These are phyloP conservation scores for Biscutella auriculata DNA, from an alignment of 441 rosid species.

Conservation along the genomic window DNA sequence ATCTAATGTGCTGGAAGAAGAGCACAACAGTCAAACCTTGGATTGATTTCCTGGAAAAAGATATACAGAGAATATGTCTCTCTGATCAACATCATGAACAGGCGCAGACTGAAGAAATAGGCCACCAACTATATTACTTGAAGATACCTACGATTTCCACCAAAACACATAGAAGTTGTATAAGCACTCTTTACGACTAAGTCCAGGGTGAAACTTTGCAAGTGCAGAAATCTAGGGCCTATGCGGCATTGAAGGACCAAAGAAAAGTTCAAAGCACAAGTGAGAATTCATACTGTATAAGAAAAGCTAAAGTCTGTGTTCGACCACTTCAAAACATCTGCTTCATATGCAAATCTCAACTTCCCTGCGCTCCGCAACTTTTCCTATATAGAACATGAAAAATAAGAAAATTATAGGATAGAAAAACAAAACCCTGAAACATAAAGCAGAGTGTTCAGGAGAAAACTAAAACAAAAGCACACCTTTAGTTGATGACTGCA, in stretches of 20 bases:
- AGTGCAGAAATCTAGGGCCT: not conserved
- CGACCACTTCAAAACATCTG: slow-evolving; percentile 81
- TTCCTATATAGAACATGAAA: slow-evolving; percentile 39
- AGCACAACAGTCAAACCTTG: slow-evolving; percentile 40
- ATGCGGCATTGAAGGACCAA: not conserved
- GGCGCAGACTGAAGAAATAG: slow-evolving; percentile 83
- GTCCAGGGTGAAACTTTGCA: slow-evolving; percentile 2
- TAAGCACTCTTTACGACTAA: not conserved
- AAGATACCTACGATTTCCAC: slow-evolving; percentile 40
- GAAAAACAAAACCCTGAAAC: slow-evolving; percentile 1
- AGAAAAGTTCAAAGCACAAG: not conserved
- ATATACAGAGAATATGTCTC: slow-evolving; percentile 63
- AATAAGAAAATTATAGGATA: not conserved
- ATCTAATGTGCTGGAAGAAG: not conserved
- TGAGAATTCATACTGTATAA: slow-evolving; percentile 46
- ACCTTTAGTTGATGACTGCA: slow-evolving; percentile 91
- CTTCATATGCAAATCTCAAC: slow-evolving; percentile 55
- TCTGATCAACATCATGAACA: slow-evolving; percentile 63
- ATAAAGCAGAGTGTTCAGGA: not conserved
- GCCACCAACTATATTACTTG: slow-evolving; percentile 53
- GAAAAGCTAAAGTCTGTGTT: slow-evolving; percentile 57
- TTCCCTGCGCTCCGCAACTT: slow-evolving; percentile 48
- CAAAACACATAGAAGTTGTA: not conserved
- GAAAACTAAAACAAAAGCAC: slow-evolving; percentile 15
- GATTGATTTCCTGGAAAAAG: slow-evolving; percentile 61